Base-by-base conservation (phyloP, 2,329 filamentous ascomycete species). In the Fusarium scirpi region DNA sequence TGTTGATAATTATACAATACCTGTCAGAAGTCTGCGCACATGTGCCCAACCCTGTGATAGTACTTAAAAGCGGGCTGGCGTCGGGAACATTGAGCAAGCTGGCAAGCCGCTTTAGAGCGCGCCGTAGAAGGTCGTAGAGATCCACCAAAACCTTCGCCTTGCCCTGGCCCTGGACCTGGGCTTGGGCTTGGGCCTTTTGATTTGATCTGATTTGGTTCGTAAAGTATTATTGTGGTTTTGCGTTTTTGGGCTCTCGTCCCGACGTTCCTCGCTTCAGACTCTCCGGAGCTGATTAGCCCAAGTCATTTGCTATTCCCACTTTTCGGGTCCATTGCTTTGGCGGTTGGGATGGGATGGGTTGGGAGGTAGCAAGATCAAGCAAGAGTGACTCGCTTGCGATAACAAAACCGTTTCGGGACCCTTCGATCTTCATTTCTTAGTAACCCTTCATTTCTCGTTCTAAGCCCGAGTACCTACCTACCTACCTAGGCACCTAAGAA, bases 361-460 rank as follows among this genome's bases (percentile, higher is more conserved):
- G 10, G 27, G 27, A 51, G 67, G 53, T 45, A 62, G 25, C 45
- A 70, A 70, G 63, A 71, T 70, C 54, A 65, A 61, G 24, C 54
- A 65, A 61, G 24, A 56, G 45, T 57, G 45, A 53, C 60, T 68
- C 59, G 61, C 61, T 62, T 61, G 59, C 55, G 59, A 71, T 71
- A 62, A 65, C 68, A 65, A 71, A 65, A 69, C 52, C 64, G 64
- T 69, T 71, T 69, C 52, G 41, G 44, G 63, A 41, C 63, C 62
- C 48, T 61, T 61, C 44, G 56, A 68, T 71, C 44, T 71, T 68
- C 44, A 48, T 55, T 58, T 66, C 66, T 70, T 41, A 49, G 45
- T 45, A 51, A 58, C 53, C 51, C 65, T 61, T 59, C 38, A 40
- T 51, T 41, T 61, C 51, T 70, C 51, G 18, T 32, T 38, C 29